A percentile compares a stretch with the other conserved stretches of the same genome.
These are phyloP conservation scores for Secale cereale DNA, from an alignment of 176 grass and related monocot species.

Conservation along the genomic window DNA sequence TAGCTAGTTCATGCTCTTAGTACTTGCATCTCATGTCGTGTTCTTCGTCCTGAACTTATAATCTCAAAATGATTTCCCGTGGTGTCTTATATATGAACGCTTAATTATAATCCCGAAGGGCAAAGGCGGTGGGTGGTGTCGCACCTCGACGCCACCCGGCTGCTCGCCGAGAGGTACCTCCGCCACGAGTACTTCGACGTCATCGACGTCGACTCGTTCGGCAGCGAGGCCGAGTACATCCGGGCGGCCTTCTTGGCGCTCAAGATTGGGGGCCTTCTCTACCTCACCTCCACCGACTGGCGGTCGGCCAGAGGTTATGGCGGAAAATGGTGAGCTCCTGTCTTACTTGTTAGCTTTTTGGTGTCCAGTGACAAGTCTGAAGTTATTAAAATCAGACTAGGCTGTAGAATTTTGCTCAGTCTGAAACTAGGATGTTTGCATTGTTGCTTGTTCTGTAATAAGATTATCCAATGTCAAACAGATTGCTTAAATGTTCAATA, in stretches of 20 bases:
- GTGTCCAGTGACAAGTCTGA: not conserved
- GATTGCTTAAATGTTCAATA: not conserved
- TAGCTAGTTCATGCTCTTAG: too few species aligned
- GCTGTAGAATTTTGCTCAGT: not conserved
- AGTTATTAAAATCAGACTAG: not conserved
- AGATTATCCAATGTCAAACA: not conserved
- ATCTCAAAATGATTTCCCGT: too few species aligned
- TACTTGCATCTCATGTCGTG: too few species aligned
- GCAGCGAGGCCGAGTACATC: conserved; percentile 70
- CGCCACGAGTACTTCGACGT: conserved; percentile 83
- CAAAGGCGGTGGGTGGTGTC: conserved; percentile 72
- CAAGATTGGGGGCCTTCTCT: conserved; percentile 73
- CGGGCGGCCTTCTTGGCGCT: conserved; percentile 55
- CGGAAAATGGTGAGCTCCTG: conserved; percentile 41
- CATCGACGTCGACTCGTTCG: conserved; percentile 89
- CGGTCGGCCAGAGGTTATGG: conserved; percentile 75
- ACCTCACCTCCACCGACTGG: conserved; percentile 89
- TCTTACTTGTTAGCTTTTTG: not conserved
- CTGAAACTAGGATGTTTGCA: too few species aligned
- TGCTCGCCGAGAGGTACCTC: conserved; percentile 76
- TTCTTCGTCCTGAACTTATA: too few species aligned
- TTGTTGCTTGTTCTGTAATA: too few species aligned
- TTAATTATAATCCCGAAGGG: conserved; percentile 3
- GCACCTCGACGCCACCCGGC: conserved; percentile 69
- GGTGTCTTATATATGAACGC: too few species aligned